phyloP scores from a whole-genome alignment of 2,329 filamentous ascomycete genomes.

The Fusarium drepaniforme region DNA sequence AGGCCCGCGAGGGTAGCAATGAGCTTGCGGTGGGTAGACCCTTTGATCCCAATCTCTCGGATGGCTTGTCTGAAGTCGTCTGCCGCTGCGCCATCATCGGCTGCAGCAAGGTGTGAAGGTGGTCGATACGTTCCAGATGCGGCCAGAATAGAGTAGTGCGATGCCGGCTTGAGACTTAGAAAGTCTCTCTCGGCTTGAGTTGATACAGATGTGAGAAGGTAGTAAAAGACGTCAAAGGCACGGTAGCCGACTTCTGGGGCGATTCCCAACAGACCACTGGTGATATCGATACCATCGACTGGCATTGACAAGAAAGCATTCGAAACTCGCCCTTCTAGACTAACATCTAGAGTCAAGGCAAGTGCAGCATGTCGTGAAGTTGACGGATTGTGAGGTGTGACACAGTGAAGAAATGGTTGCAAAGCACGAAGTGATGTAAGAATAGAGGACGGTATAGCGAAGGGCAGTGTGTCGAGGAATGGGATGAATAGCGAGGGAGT shows the following conservation, averaged over 20 bases:
- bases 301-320: conserved; percentile 83
- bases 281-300: conserved; percentile 88
- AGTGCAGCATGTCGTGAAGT: conserved; percentile 83
- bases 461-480: conserved; percentile 84
- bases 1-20: conserved; percentile 89
- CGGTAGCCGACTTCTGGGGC: conserved; percentile 84
- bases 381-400: conserved; percentile 91
- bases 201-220: conserved; percentile 89
- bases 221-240: conserved; percentile 98
- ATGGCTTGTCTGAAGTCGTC: conserved; percentile 92
- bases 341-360: conserved; percentile 84
- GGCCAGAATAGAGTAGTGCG: conserved; percentile 82
- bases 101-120: conserved; percentile 89
- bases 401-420: conserved; percentile 86
- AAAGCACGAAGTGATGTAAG: conserved; percentile 85
- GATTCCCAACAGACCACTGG: conserved; percentile 84
- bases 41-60: conserved; percentile 95
- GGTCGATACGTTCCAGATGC: conserved; percentile 88
- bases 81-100: conserved; percentile 90
- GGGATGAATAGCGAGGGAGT: conserved; percentile 86
- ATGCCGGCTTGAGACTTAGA: conserved; percentile 81
- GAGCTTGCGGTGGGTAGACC: conserved; percentile 82
- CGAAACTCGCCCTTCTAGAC: conserved; percentile 83
- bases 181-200: conserved; percentile 91
- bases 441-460: conserved; percentile 80